Conservation (phyloP, 192 early-diverging fungal species). For the Backusella westeae region DNA sequence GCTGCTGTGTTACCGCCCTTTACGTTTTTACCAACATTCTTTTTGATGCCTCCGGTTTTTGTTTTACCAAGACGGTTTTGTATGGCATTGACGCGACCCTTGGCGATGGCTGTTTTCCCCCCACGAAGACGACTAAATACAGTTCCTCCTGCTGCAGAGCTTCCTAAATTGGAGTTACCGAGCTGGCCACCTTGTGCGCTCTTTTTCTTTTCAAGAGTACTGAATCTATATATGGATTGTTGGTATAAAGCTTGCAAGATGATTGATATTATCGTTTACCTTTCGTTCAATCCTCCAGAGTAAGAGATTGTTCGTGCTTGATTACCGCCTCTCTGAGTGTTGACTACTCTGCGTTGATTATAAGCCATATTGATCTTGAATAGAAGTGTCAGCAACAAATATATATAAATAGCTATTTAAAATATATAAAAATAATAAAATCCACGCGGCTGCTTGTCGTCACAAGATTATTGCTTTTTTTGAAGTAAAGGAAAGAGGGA, state of each 20-base stretch:
- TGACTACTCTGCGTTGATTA: background rate
- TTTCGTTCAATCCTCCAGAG: background rate
- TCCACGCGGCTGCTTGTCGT: background rate
- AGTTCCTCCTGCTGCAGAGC: background rate
- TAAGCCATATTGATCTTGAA: background rate
- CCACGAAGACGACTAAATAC: constrained; percentile 5
- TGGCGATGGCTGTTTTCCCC: background rate
- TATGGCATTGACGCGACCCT: background rate
- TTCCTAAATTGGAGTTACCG: background rate
- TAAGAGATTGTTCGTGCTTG: background rate
- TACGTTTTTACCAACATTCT: background rate
- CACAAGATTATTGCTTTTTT: background rate
- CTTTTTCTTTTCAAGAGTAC: constrained; percentile 1
- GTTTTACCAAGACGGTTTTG: background rate
- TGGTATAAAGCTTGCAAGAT: background rate
- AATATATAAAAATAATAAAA: background rate
- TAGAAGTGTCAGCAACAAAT: background rate
- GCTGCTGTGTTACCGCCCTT: background rate
- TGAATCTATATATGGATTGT: background rate
- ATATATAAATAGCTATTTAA: background rate
- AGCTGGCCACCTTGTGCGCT: background rate
- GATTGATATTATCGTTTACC: background rate
- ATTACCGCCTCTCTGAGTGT: background rate
- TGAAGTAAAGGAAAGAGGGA: background rate
- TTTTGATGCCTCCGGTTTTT: background rate